Conservation (phyloP, 306 rosid species). For the Begonia masoniana region DNA sequence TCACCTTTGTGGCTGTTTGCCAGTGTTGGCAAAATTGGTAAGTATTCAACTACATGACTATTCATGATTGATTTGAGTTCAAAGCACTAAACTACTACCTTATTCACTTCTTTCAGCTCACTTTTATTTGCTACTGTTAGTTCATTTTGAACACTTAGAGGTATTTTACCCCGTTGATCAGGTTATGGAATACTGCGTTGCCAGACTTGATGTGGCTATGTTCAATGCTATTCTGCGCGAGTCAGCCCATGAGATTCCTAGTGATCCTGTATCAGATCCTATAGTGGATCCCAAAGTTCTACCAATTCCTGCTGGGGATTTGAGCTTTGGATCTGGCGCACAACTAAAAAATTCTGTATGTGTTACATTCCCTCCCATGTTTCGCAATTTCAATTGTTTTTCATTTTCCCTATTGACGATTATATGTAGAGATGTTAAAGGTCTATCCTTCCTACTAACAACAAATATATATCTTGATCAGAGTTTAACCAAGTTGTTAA, state of each 20-base stretch:
- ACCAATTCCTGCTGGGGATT: conserved; percentile 92
- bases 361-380: not conserved
- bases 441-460: no score
- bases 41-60: not conserved
- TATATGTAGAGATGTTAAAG: no score
- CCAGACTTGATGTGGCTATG: conserved; percentile 92
- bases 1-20: conserved; percentile 96
- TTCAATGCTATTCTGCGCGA: conserved; percentile 94
- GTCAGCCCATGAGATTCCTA: conserved; percentile 88
- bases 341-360: conserved; percentile 89
- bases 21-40: conserved; percentile 79
- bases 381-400: no score
- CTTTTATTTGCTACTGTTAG: no score
- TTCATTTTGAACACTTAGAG: conserved; percentile 3
- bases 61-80: not conserved
- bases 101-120: no score
- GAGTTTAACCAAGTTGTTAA: no score
- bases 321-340: conserved; percentile 98
- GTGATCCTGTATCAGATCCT: conserved; percentile 96
- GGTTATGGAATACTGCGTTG: conserved; percentile 86
- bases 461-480: no score
- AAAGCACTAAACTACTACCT: no score
- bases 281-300: conserved; percentile 79
- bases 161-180: conserved; percentile 20
- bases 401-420: no score